Base-by-base conservation (phyloP, 768 basidiomycete species). In the Suillus spraguei region DNA sequence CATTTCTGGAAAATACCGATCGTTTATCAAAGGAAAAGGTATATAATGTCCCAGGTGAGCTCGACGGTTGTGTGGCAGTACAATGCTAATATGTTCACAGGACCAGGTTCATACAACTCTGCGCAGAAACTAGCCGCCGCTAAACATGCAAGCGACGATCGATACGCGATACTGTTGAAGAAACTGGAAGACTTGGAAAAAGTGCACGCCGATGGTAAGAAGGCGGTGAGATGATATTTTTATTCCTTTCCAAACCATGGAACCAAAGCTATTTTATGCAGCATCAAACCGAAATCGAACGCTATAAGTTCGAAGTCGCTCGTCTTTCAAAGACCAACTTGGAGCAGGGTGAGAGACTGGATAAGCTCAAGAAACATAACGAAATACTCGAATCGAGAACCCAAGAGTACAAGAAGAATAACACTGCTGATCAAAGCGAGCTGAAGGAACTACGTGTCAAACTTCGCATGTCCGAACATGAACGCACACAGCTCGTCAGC, bases 121-220 rank as follows among this genome's bases (percentile, higher is more conserved):
- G 72, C 64, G 54, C 66, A 70, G 42, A 69, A 74, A 53, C 77
- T 76, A 58, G 50, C 76, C 1, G 50, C 69, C 14, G 67, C 67
- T 33, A 73, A 72, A 14, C 65, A 68, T 2, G 1, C 64, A 41
- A 46, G 52, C 3, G 72, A 70, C 8, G 87, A 90, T 61, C 80
- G 83, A 22, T 87, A 87, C 67, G 79, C 81, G 8, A 63, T 73
- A 17, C 81, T 91, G 24, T 84, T 89, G 70, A 81, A 79, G 65
- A 87, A 88, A 67, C 81, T 92, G 0, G 86, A 88, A 39, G 85
- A 88, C 17, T 71, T 90, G 7, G 87, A 91, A 74, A 76, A 73
- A 61, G 72, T 86, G n/a, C 87, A 88, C 68, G 74, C 79, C 44
- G 88, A 90, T 4, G 84, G 82, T 63, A 91, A 90, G 82, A 87